phyloP scores from a whole-genome alignment of 805 yeast species.

The Wickerhamiella parazyma region DNA sequence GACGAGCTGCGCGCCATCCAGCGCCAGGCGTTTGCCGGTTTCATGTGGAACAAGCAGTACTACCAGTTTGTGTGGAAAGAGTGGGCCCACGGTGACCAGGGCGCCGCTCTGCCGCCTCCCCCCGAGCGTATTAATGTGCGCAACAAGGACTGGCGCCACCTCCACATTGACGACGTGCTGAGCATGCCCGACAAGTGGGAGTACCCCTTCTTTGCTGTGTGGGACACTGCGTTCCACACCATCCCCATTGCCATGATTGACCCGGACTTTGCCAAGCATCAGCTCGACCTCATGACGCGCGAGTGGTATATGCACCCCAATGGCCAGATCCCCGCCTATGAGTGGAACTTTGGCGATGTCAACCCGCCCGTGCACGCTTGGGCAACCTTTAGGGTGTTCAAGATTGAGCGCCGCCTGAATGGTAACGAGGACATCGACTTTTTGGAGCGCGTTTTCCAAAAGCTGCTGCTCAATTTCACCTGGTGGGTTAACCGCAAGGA shows the following conservation, averaged over 20 bases:
- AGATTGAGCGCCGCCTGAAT: slow-evolving; percentile 73
- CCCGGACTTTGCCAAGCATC: slow-evolving; percentile 81
- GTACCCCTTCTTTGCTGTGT: slow-evolving; percentile 89
- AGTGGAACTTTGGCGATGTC: slow-evolving; percentile 92
- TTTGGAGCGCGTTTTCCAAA: slow-evolving; percentile 86
- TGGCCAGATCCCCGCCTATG: slow-evolving; percentile 95
- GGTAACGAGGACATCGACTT: slow-evolving; percentile 71
- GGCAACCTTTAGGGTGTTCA: slow-evolving; percentile 79
- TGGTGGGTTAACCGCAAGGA: slow-evolving; percentile 98
- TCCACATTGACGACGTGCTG: slow-evolving; percentile 74
- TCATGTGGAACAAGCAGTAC: slow-evolving; percentile 87
- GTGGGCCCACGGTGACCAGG: slow-evolving; percentile 81
- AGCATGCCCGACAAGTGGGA: slow-evolving; percentile 94
- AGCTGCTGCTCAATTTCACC: slow-evolving; percentile 73
- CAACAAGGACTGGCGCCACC: slow-evolving; percentile 77
- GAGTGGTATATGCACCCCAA: slow-evolving; percentile 98
- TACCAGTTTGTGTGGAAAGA: slow-evolving; percentile 74
- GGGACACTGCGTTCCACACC: slow-evolving; percentile 96
- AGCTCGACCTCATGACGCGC: slow-evolving; percentile 69
- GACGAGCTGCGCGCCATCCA: slow-evolving; percentile 71
- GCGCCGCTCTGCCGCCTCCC: slow-evolving; percentile 61
- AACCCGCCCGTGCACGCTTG: slow-evolving; percentile 97
- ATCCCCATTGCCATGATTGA: slow-evolving; percentile 87
- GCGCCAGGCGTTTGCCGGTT: slow-evolving; percentile 88
- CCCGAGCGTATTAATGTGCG: slow-evolving; percentile 74